A percentile compares a stretch with the other conserved stretches of the same genome.
phyloP scores from a whole-genome alignment of 495 filamentous ascomycete species.

The Gamarada debralockiae region DNA sequence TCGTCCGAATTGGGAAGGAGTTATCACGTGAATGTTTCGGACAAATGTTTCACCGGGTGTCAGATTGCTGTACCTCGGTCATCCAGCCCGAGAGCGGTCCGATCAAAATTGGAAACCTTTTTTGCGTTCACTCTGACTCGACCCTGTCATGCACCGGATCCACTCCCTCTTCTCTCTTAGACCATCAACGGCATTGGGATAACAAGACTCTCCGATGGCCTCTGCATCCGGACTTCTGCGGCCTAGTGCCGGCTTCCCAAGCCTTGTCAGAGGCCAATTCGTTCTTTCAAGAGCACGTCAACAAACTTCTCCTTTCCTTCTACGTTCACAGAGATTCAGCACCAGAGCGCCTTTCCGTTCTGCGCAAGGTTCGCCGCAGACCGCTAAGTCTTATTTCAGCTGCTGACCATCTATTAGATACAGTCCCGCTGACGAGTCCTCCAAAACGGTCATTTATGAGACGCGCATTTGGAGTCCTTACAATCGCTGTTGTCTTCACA shows the following conservation, averaged over 20 bases:
- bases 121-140: too few relatives aligned
- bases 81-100: too few relatives aligned
- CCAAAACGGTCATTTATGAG: conserved; percentile 22
- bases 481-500: conserved; percentile 40
- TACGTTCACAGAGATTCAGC: not conserved
- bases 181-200: not conserved
- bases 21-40: too few relatives aligned
- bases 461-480: conserved; percentile 29
- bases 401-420: conserved; percentile 1
- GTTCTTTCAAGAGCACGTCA: not conserved
- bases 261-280: not conserved
- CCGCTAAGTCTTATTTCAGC: not conserved
- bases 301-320: not conserved
- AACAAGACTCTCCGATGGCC: conserved; percentile 9
- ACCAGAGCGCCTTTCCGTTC: not conserved
- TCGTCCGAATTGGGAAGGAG: too few relatives aligned
- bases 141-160: too few relatives aligned
- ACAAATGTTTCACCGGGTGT: too few relatives aligned
- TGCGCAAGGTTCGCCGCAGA: conserved; percentile 5
- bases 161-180: not conserved
- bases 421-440: not conserved
- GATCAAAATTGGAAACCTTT: too few relatives aligned
- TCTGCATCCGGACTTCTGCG: not conserved
- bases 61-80: too few relatives aligned
- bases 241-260: not conserved